Base-by-base conservation (phyloP, 2,329 filamentous ascomycete species). In the Fusarium mundagurra region DNA sequence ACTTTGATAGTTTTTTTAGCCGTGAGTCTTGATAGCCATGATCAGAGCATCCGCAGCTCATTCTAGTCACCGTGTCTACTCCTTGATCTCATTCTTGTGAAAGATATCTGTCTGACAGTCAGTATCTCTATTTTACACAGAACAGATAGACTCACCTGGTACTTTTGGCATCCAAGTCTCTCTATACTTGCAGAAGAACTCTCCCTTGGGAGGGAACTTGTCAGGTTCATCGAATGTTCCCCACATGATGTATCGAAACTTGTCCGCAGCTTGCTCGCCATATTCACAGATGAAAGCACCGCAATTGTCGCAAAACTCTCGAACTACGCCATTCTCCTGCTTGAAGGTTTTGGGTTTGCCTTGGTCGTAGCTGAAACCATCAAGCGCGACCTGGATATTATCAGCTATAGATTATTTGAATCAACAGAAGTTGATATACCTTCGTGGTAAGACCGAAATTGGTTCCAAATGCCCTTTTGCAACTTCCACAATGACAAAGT, bases 131-230 rank as follows among this genome's bases (percentile, higher is more conserved):
- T 13, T 39, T 3, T 6, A 3, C 9, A 22, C 3, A 12, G 3
- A 3, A 3, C 3, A 0, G 1, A 5, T 11, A 2, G 2, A 33
- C 65, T 77, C 39, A 69, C 81, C 69, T 39, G 66, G 66, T 6
- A 75, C 38, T 43, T 75, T 66, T 16, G 73, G 72, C 72, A 75
- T 88, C 88, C 88, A 89, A 3, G 73, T 78, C 10, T 83, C 81
- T 64, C 86, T 80, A 44, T 81, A 77, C 60, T 82, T 86, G 76
- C 86, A 88, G 72, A 88, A 89, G 80, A 89, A 89, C 71, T 89
- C 87, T 0, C 87, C 87, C 73, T 88, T 88, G 0, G 87, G 87
- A 11, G 86, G 85, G 16, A 89, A 77, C 58, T 79, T 82, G 20
- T 86, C 85, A 0, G 84, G 85, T 27, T 87, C 82, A 64, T 89